phyloP scores from a whole-genome alignment of 2,329 filamentous ascomycete species.

The Cordyceps tenuipes region DNA sequence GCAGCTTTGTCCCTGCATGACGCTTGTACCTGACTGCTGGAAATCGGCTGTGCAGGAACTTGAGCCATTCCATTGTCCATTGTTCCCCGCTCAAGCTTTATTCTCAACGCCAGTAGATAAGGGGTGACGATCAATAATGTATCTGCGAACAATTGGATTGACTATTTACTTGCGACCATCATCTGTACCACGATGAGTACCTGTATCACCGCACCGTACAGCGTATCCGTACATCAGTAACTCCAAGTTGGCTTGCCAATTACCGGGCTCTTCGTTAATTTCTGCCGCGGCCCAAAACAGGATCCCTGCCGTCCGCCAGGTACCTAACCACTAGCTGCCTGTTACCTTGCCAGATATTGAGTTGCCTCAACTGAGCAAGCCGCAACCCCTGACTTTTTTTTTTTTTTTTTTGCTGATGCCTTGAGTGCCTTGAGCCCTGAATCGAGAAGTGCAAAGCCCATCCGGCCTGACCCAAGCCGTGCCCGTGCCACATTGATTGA shows the following conservation, averaged over 20 bases:
- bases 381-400: conserved; percentile 4
- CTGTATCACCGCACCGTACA: too few species aligned
- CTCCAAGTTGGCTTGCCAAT: background rate
- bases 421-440: background rate
- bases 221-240: too few species aligned
- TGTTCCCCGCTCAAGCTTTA: background rate
- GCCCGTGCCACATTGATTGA: conserved; percentile 1
- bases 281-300: background rate
- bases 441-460: background rate
- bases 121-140: too few species aligned
- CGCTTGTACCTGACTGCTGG: background rate
- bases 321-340: too few species aligned
- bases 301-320: conserved; percentile 4
- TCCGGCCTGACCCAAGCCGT: conserved; percentile 3
- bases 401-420: background rate
- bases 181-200: background rate
- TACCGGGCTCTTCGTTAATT: background rate
- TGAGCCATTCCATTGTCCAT: background rate
- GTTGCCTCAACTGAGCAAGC: conserved; percentile 4
- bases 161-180: background rate
- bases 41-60: background rate
- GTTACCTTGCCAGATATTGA: background rate
- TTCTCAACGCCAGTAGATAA: background rate
- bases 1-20: too few species aligned
- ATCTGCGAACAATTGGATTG: background rate